Conservation (phyloP, 768 basidiomycete genomes). For the Hericium alpestre region DNA sequence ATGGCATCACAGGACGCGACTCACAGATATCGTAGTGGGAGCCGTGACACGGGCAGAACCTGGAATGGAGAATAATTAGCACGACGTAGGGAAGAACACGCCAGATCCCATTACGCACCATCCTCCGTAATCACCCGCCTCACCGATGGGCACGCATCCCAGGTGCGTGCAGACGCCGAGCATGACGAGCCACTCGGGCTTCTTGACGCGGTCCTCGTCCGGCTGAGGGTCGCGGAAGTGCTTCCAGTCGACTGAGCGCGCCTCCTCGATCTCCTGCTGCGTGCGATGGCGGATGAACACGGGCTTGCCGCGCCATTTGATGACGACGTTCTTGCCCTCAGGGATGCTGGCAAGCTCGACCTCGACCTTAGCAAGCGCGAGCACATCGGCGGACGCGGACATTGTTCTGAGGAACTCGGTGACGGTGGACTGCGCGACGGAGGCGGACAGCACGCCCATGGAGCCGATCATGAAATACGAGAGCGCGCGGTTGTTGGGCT, state of each 20-base stretch:
- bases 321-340: slow-evolving; percentile 93
- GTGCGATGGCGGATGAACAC: slow-evolving; percentile 99
- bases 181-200: slow-evolving; percentile 95
- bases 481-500: slow-evolving; percentile 58
- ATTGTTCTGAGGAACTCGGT: slow-evolving; percentile 92
- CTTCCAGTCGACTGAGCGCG: slow-evolving; percentile 77
- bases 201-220: slow-evolving; percentile 82
- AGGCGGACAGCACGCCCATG: slow-evolving; percentile 87
- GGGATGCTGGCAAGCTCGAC: slow-evolving; percentile 84
- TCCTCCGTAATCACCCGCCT: slow-evolving; percentile 94
- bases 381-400: slow-evolving; percentile 94
- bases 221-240: slow-evolving; percentile 81
- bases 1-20: slow-evolving; percentile 19
- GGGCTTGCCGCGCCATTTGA: slow-evolving; percentile 99
- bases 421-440: slow-evolving; percentile 87
- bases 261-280: slow-evolving; percentile 83
- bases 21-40: slow-evolving; percentile 95
- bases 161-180: slow-evolving; percentile 93
- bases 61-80: slow-evolving; percentile 15
- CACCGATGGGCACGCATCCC: slow-evolving; percentile 97
- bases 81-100: background rate
- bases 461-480: slow-evolving; percentile 89
- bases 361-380: slow-evolving; percentile 96
- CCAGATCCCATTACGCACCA: slow-evolving; percentile 48
- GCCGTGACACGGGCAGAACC: slow-evolving; percentile 98